Base-by-base conservation (phyloP, 192 early-diverging fungal genomes). In the Chytriomyces hyalinus region DNA sequence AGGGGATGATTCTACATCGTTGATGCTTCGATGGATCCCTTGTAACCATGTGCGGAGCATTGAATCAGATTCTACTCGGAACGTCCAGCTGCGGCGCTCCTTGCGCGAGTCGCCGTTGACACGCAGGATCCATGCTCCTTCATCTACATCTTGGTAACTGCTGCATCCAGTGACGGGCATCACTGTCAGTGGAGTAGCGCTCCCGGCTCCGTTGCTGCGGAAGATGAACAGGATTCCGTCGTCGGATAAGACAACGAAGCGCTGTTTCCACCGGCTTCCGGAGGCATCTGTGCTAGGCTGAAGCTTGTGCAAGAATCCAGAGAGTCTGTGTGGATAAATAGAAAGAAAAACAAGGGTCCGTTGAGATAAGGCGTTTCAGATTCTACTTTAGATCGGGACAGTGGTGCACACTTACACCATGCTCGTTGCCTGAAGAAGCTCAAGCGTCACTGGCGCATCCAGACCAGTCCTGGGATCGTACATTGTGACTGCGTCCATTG, bases 151-250 rank as follows among this genome's bases (percentile, higher is more conserved):
- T 3, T 13, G 13, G 36, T 28, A 65, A 13, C 24, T 11, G 17
- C 13, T 43, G 26, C 63, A 65, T 65, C 13, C 17, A 13, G 63
- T 28, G 24, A 65, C 17, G 15, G 63, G 63, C 63, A 65, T 13
- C 11, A 22, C 13, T 11, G 63, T 65, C 63, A 65, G 13, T 13
- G 63, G 63, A 15, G 36, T 22, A 3, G 63, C 63, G 17, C 17
- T 65, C 1, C 17, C 11, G 17, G 13, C 17, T 6, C 17, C 11
- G 26, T 65, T 43, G 15, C 17, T 22, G 17, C 63, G 63, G 24
- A 65, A 65, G 24, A 65, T 15, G 63, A 20, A 65, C 26, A 65
- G 36, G 17, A 15, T 65, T 13, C 17, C 63, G 26, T 65, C 63
- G 36, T 43, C 24, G 13, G 24, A 22, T 4, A 65, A 26, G 24